Evolutionary conservation across 176 grass and related monocot genomes (phyloP), one percentile per base, ranked within the genome.

Genomic region (Musa itinerans): DNA sequence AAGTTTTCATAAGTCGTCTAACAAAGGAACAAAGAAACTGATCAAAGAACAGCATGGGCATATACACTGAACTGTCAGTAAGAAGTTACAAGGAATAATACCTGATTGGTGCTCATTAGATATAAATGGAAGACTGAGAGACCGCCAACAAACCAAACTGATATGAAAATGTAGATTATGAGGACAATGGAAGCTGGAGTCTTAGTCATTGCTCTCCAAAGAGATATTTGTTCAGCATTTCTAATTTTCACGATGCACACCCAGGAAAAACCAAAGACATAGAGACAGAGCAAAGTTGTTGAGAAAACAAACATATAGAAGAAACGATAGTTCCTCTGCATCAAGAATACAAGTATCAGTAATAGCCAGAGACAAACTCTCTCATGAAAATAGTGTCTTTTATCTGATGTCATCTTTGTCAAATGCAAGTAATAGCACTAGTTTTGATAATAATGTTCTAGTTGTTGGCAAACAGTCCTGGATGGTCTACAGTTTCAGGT

Each of bases 301-400:
- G 63, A 65, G 63, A 65, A 65, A 8, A 65, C 63, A 8, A 65
- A 65, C 63, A 65, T 65, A 25, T 65, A 65, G 63, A 65, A 65
- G 63, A 65, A 65, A 12, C 63, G 20, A 29, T 65, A 65, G 63
- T 65, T 65, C 22, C 63, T 25, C 63, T 65, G 20, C 20, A 65
- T 65, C 11, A 65, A 27, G 63, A 65, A 65, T 24, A 65, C 63
- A 65, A 65, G 25, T 25, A 65, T 65, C 63, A 65, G 11, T 27
- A 24, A 65, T 11, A 65, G 23, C 63, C 22, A 65, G 23, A 65
- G 23, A n/a, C 17, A 15, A 6, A 43, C 34, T 6, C 6, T 6
- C 34, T 43, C 34, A 43, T 3, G 4, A 43, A 43, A 43, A 43
- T 6, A 43, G 4, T 4, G 34, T 43, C 34, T 57, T 57, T 57